Evolutionary conservation across 2,329 filamentous ascomycete genomes (phyloP), one percentile per base, ranked within the genome.

Genomic region (Triangularia setosa): DNA sequence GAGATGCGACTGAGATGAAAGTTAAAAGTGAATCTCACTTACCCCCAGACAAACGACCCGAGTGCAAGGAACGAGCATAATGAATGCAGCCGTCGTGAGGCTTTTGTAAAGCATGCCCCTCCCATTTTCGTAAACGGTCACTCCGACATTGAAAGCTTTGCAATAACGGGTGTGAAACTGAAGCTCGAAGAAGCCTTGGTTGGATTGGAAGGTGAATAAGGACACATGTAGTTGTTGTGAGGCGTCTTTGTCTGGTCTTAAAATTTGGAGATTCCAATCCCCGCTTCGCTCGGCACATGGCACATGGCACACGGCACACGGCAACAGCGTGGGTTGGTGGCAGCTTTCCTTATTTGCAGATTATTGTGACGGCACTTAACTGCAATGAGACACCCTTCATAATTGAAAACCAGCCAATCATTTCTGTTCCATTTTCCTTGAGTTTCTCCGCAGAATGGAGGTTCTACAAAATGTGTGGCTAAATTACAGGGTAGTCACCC

Each of bases 31-130:
- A 57, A 16, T 40, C 16, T 44, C 18, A 73, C 78, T 70, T 72
- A 83, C 81, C 84, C 83, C 83, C 83, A 85, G 24, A 83, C 78
- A 40, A 84, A 83, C 1, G 83, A 83, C 12, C 82, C 83, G n/a
- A 86, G 69, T 1, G 81, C 83, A 63, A 85, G 83, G 69, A 85
- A 83, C 9, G 80, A 69, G 69, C 82, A 84, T 48, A 84, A 73
- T 3, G 73, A 65, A 69, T 83, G 79, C 23, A 84, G 76, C 33
- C 81, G 78, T 33, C 76, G 63, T 9, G 74, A 69, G 21, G 78
- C 78, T 64, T 75, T 79, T 21, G 75, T 73, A 53, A 74, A 48
- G 6, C 56, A 14, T 6, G 56, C n/a, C 24, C 12, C 52, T n/a
- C 35, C 40, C 40, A 48, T 48, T 21, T 48, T 21, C 11, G 21